These are phyloP conservation scores for Leccinum pachyderme DNA, from an alignment of 1,284 basidiomycete genomes.

Conservation along the genomic window DNA sequence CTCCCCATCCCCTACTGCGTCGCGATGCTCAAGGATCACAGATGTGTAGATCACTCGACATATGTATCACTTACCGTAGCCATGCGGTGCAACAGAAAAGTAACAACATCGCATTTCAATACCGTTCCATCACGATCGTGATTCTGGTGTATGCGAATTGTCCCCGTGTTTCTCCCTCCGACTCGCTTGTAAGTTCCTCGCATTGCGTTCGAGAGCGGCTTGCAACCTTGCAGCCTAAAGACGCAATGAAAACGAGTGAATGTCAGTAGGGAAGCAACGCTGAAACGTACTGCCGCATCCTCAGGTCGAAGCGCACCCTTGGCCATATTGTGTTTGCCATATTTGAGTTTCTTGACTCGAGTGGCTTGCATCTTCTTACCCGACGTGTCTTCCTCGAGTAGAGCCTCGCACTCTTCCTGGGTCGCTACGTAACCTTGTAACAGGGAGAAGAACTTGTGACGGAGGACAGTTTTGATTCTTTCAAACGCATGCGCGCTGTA, in stretches of 20 bases:
- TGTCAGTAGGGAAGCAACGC: neutral
- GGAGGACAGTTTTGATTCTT: constrained; percentile 80
- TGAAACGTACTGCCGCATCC: constrained; percentile 65
- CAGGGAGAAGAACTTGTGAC: constrained; percentile 85
- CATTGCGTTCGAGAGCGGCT: constrained; percentile 58
- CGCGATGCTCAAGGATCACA: constrained; percentile 14
- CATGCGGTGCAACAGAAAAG: constrained; percentile 23
- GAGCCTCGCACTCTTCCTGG: constrained; percentile 67
- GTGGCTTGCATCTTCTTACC: constrained; percentile 42
- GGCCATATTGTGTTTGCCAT: constrained; percentile 81
- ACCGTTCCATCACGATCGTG: constrained; percentile 5
- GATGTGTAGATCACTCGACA: constrained; percentile 10
- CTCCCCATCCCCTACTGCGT: constrained; percentile 4
- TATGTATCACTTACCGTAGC: constrained; percentile 26
- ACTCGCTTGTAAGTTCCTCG: constrained; percentile 40
- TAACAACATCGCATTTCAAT: constrained; percentile 13
- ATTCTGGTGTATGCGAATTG: constrained; percentile 22
- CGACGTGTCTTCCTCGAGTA: constrained; percentile 52
- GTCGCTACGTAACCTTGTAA: constrained; percentile 69
- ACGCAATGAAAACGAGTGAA: neutral
- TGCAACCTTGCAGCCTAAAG: constrained; percentile 53
- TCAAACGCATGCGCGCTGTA: constrained; percentile 74
- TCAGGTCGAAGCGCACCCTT: constrained; percentile 77
- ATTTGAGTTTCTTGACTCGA: constrained; percentile 46
- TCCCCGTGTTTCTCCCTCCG: constrained; percentile 28